Conservation (phyloP, 2,329 filamentous ascomycete genomes). For the Exophiala lecanii-corni region DNA sequence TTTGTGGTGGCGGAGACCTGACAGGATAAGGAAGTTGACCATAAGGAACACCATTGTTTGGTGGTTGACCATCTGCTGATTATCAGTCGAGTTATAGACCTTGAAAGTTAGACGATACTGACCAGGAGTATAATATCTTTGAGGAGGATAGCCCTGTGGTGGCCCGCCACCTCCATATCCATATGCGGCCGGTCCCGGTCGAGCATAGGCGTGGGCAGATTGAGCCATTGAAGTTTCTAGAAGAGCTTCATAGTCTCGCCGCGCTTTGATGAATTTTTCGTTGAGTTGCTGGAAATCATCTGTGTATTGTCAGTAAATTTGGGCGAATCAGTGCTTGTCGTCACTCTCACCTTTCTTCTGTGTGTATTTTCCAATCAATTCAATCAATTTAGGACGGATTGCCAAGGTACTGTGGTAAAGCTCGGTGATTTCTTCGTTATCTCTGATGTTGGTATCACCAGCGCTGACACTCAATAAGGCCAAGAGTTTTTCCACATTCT, state of each 20-base stretch:
- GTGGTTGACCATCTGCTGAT: slow-evolving; percentile 29
- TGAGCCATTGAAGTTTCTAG: slow-evolving; percentile 96
- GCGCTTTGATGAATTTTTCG: slow-evolving; percentile 98
- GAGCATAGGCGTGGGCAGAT: slow-evolving; percentile 58
- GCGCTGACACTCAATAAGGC: slow-evolving; percentile 86
- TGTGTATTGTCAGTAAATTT: slow-evolving; percentile 39
- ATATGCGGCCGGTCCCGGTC: slow-evolving; percentile 32
- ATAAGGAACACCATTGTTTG: slow-evolving; percentile 24
- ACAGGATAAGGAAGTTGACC: slow-evolving; percentile 31
- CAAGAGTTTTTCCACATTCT: slow-evolving; percentile 75
- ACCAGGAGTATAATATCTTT: slow-evolving; percentile 64
- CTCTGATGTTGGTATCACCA: slow-evolving; percentile 72
- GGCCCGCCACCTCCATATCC: slow-evolving; percentile 35
- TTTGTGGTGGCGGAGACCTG: slow-evolving; percentile 45
- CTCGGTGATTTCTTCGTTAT: slow-evolving; percentile 93
- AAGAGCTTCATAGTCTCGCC: slow-evolving; percentile 92
- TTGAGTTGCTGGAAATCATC: slow-evolving; percentile 98
- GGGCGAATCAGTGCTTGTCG: background rate
- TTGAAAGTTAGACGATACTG: slow-evolving; percentile 31
- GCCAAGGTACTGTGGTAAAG: slow-evolving; percentile 88
- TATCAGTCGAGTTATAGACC: slow-evolving; percentile 3
- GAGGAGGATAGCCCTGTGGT: slow-evolving; percentile 38
- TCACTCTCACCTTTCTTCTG: slow-evolving; percentile 85
- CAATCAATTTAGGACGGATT: slow-evolving; percentile 93
- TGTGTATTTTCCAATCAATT: slow-evolving; percentile 97